Conservation (phyloP, 73 alveolate genomes). For the Blepharisma stoltei region DNA sequence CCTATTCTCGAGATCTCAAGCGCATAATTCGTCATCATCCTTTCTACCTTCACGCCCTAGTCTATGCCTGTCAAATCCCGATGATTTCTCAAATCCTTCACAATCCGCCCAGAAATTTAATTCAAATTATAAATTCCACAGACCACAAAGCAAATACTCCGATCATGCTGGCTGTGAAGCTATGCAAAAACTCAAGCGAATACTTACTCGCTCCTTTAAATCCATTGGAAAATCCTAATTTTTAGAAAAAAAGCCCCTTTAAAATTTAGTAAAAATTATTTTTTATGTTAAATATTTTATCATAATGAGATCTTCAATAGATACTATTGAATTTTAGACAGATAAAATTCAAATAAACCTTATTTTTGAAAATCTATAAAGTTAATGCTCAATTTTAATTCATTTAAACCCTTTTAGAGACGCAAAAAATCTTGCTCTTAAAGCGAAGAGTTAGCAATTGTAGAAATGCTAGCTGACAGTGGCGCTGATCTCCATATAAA, state of each 20-base stretch:
- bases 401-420: neutral
- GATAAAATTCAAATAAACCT: no score
- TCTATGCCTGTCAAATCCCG: conserved; percentile 18
- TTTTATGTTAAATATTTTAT: no score
- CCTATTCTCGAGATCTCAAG: conserved; percentile 27
- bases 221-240: no score
- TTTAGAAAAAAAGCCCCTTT: no score
- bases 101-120: conserved; percentile 23
- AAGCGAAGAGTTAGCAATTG: conserved; percentile 51
- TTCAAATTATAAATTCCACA: conserved; percentile 38
- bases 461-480: conserved; percentile 36
- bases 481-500: conserved; percentile 72
- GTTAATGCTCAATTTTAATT: conserved; percentile 22
- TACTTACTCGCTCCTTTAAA: no score
- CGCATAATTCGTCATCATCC: conserved; percentile 17
- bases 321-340: no score
- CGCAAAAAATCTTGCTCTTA: neutral
- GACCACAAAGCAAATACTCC: conserved; percentile 82
- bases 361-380: no score
- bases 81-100: conserved; percentile 11
- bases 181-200: conserved; percentile 47
- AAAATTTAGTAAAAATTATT: no score
- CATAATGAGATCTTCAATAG: no score
- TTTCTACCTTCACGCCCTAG: conserved; percentile 10
- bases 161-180: conserved; percentile 66